A percentile compares a stretch with the other conserved stretches of the same genome.
These are phyloP conservation scores for Gracilariopsis chorda DNA, from an alignment of 23 red algal species.

Conservation along the genomic window DNA sequence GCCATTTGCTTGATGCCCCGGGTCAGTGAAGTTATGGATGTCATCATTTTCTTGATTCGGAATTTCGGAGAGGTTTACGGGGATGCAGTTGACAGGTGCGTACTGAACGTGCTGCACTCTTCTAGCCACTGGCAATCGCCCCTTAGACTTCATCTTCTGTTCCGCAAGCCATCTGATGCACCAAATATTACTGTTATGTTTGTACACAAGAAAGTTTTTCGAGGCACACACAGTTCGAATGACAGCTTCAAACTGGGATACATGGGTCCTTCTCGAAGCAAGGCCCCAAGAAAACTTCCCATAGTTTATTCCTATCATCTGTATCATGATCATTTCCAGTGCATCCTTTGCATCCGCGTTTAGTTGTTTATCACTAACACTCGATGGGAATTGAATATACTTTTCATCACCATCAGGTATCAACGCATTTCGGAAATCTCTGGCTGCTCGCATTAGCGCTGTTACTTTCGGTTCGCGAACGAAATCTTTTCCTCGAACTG, in stretches of 20 bases:
- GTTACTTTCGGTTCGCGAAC: background rate
- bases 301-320: background rate
- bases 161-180: background rate
- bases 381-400: background rate
- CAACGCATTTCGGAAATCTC: background rate
- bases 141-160: conserved; percentile 15
- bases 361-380: background rate
- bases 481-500: background rate
- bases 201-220: background rate
- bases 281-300: background rate
- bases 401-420: background rate
- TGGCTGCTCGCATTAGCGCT: background rate
- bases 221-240: background rate
- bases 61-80: no score
- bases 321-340: background rate
- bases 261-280: background rate
- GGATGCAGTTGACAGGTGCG: no score
- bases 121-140: no score
- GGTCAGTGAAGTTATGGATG: no score
- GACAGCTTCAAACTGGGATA: background rate
- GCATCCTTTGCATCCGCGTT: background rate
- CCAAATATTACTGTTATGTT: background rate
- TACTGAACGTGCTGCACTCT: no score
- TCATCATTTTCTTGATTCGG: no score
- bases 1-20: no score